Conservation (phyloP, 768 basidiomycete species). For the Termitomyces sp. region DNA sequence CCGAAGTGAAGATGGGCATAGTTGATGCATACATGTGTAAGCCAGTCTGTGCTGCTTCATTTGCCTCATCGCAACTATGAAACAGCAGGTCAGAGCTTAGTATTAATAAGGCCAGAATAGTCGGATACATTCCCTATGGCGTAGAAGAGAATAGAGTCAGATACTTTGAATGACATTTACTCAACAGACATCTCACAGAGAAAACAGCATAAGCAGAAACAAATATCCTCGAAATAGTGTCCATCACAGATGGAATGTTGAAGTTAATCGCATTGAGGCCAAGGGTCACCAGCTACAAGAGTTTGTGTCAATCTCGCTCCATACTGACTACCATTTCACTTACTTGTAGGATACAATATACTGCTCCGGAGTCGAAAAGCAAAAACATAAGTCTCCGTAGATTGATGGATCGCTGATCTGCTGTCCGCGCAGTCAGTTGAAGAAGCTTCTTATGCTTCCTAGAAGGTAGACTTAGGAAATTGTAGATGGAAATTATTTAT, state of each 20-base stretch:
- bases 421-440: not conserved
- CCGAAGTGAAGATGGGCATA: not conserved
- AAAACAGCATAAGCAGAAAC: not conserved
- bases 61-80: not conserved
- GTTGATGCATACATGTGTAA: not conserved
- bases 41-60: not conserved
- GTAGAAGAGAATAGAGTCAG: not conserved
- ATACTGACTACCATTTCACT: not conserved
- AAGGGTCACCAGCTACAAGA: not conserved
- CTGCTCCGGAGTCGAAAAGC: not conserved
- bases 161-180: not conserved
- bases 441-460: not conserved
- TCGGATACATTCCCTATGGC: not conserved
- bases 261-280: not conserved
- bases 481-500: not conserved
- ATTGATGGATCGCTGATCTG: not conserved
- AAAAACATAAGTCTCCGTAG: not conserved
- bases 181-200: not conserved
- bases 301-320: not conserved
- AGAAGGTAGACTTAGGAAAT: not conserved
- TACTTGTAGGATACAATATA: not conserved
- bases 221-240: not conserved
- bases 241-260: not conserved
- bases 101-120: not conserved
- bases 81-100: not conserved